A percentile compares a stretch with the other conserved stretches of the same genome.
These are phyloP conservation scores for Mucor indicus DNA, from an alignment of 371 early-diverging fungal species.

Conservation along the genomic window DNA sequence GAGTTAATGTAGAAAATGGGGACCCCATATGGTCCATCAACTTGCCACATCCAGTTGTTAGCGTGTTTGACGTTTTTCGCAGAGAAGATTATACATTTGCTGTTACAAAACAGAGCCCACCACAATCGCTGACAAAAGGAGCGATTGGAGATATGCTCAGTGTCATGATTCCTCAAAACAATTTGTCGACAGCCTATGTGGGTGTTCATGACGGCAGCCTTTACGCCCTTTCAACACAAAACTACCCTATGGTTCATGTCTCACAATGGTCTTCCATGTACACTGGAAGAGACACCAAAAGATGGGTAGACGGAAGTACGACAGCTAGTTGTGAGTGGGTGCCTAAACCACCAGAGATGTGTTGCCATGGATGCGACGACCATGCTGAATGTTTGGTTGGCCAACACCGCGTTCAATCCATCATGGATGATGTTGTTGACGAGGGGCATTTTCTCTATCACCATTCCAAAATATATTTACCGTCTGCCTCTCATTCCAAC, in stretches of 20 bases:
- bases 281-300: constrained; percentile 28
- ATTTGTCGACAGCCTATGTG: constrained; percentile 40
- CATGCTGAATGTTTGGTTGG: constrained; percentile 36
- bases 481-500: not conserved
- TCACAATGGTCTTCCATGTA: constrained; percentile 38
- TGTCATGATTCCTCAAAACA: constrained; percentile 5
- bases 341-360: constrained; percentile 11
- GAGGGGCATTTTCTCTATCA: constrained; percentile 1
- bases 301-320: constrained; percentile 16
- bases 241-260: constrained; percentile 55
- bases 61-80: constrained; percentile 41
- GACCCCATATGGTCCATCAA: constrained; percentile 23
- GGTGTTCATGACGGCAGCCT: constrained; percentile 55
- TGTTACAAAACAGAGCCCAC: constrained; percentile 29
- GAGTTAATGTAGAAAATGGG: constrained; percentile 27
- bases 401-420: constrained; percentile 16
- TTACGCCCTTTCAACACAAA: constrained; percentile 54
- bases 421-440: constrained; percentile 6
- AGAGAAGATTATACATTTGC: constrained; percentile 32
- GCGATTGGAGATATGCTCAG: constrained; percentile 24
- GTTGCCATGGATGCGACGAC: constrained; percentile 33
- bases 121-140: constrained; percentile 23
- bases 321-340: constrained; percentile 6
- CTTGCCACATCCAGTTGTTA: constrained; percentile 33
- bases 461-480: constrained; percentile 5